Evolutionary conservation across 495 filamentous ascomycete species (phyloP).

Genomic region (Aspergillus saccharolyticus): DNA sequence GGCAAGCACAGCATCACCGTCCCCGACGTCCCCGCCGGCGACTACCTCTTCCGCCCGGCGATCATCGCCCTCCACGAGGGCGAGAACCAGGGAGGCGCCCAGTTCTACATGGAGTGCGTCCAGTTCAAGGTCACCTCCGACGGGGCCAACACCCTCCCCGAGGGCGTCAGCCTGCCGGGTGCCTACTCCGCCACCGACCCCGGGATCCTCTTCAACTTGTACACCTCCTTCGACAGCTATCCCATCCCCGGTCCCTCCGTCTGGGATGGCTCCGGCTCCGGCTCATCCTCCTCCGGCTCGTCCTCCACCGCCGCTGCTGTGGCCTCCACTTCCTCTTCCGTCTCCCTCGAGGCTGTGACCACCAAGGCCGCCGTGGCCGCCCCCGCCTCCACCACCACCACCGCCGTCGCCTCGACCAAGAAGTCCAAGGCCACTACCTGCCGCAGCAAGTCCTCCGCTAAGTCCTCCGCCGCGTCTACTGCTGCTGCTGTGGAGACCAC

Average conservation of each 20-base stretch:
- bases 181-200: constrained; percentile 16
- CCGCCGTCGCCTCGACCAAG: constrained; percentile 1
- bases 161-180: constrained; percentile 21
- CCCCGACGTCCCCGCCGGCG: constrained; percentile 19
- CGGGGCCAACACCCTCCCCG: constrained; percentile 15
- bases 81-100: constrained; percentile 16
- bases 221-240: constrained; percentile 17
- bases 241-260: constrained; percentile 23
- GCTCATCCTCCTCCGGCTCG: constrained; percentile 2
- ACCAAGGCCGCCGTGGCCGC: constrained; percentile 1
- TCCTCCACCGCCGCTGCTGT: too few species aligned
- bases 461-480: not conserved
- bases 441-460: not conserved
- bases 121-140: constrained; percentile 22
- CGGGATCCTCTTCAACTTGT: constrained; percentile 22
- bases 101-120: constrained; percentile 27
- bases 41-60: constrained; percentile 24
- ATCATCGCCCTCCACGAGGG: constrained; percentile 25
- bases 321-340: constrained; percentile 1
- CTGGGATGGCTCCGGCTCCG: constrained; percentile 20
- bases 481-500: not conserved
- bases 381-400: constrained; percentile 2
- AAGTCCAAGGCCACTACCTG: not conserved
- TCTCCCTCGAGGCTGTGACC: constrained; percentile 6
- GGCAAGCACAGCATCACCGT: constrained; percentile 24